Evolutionary conservation across 2,329 filamentous ascomycete species (phyloP), one percentile per base, ranked within the genome.

Genomic region (Metarhizium album): DNA sequence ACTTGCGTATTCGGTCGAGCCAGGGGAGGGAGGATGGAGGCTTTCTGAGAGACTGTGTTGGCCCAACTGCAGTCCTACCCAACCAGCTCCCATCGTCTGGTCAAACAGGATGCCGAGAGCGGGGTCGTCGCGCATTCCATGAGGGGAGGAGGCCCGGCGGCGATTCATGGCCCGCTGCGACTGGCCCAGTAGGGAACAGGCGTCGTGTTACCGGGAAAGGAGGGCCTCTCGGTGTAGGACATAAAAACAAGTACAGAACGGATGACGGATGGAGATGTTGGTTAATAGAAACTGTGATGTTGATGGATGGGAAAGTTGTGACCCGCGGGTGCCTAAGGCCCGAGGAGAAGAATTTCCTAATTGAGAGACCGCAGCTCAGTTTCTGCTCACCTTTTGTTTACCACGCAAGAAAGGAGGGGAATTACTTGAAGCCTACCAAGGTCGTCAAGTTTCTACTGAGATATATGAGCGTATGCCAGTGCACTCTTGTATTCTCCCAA

Each of bases 271-370:
- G n/a, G n/a, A n/a, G n/a, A n/a, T n/a, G n/a, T n/a, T n/a, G n/a
- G n/a, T n/a, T n/a, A n/a, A n/a, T n/a, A n/a, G n/a, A n/a, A n/a
- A n/a, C n/a, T n/a, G n/a, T n/a, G 40, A 27, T 52, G 48, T 31
- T 14, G 16, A 27, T 35, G 18, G 27, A 27, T 35, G 33, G 13
- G 31, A 42, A 46, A 45, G 37, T 11, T 20, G 38, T 16, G n/a
- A n/a, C n/a, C n/a, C n/a, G 47, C 45, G 31, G 52, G 49, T 53
- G 52, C 52, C 52, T 53, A 24, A 53, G 52, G 52, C 42, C 42
- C 22, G 2, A 13, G 20, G 16, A 27, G 43, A n/a, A n/a, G 8
- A 18, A 40, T 14, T 40, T n/a, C 37, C 49, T 23, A 45, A 49
- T 47, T 13, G 8, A 51, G 52, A 53, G 52, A 37, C 33, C 38